Evolutionary conservation across 2,329 filamentous ascomycete species (phyloP), one percentile per base, ranked within the genome.

Genomic region (Acephala macrosclerotiorum): DNA sequence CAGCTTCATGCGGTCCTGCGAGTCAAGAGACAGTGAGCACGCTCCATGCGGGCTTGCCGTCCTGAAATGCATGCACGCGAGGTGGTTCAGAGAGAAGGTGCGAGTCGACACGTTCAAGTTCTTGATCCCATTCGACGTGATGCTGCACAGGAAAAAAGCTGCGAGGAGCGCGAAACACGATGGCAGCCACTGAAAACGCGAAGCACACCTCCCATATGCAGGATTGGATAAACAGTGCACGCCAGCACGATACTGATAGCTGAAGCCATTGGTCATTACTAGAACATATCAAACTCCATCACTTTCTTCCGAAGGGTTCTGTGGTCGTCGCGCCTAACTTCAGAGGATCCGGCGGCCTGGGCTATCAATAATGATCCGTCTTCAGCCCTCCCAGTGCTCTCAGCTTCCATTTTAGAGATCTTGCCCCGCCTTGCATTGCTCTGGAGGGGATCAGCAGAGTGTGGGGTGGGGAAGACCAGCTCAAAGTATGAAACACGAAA

Each of bases 101-200:
- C 66, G 66, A 61, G 47, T 58, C 25, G 66, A 68, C 22, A 63
- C 22, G 61, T 29, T 25, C 38, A 36, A 29, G 38, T 61, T 56
- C 49, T 42, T 40, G 42, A 49, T 66, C 62, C 60, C 57, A 70
- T 71, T 70, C 67, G 66, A 64, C 58, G 42, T 57, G 51, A 51
- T 62, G 47, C 61, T 66, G 60, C 61, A 51, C 26, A 68, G 61
- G 11, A 51, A 59, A 58, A 49, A 66, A 58, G n/a, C 36, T 9
- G 38, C 69, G 67, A 68, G 68, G 71, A 61, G 71, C 68, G 68
- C 72, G 70, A 72, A 69, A 73, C 70, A 69, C 65, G 51, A 67
- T 33, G 16, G 49, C 33, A 57, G 59, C 73, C 73, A 74, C 66
- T 75, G 66, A 73, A 56, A 67, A 51, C 33, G 63, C 66, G 47